Base-by-base conservation (phyloP, 169 alveolate species). In the Neospora caninum region DNA sequence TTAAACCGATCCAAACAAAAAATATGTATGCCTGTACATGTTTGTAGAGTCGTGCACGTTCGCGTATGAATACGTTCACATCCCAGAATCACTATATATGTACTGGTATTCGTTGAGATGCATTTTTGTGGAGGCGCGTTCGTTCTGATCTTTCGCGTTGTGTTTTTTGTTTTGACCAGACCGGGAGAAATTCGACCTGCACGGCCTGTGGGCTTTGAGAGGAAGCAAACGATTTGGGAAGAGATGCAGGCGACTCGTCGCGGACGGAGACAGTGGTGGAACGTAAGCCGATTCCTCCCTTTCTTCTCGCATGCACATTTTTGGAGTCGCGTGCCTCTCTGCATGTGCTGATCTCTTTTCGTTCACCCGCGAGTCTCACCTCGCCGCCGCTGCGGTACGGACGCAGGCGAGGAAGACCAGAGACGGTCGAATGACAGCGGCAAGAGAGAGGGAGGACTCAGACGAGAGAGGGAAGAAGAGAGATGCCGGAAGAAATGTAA, bases 181-280 rank as follows among this genome's bases (percentile, higher is more conserved):
- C 98, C 98, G 0, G 97, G 97, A 9, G 99, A 97, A 95, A 53
- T 96, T 53, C 94, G 97, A n/a, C 99, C 99, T 31, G 98, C 98
- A 0, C 95, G 95, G 54, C 99, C 99, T 9, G 98, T 97, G 22
- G 99, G 99, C 29, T 0, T 39, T 27, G 95, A 91, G 41, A 38
- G 95, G 36, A 93, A 80, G 53, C 43, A 88, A 39, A 42, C 39
- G 43, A 84, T 94, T 42, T 89, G 88, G 93, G 58, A 54, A n/a
- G 83, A 94, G 78, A 94, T 94, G 96, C 80, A 88, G 67, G 43
- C 34, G 34, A n/a, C 92, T 0, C 82, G 95, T 29, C 58, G 93
- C 36, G 82, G 49, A 41, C 38, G 92, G 31, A 91, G 95, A 0
- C 94, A 43, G 38, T 73, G 80, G 80, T 84, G 93, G 94, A 91